Percentiles rank a stretch among this genome's conserved stretches.
These are phyloP conservation scores for Imleria badia DNA, from an alignment of 768 basidiomycete genomes.

Conservation along the genomic window DNA sequence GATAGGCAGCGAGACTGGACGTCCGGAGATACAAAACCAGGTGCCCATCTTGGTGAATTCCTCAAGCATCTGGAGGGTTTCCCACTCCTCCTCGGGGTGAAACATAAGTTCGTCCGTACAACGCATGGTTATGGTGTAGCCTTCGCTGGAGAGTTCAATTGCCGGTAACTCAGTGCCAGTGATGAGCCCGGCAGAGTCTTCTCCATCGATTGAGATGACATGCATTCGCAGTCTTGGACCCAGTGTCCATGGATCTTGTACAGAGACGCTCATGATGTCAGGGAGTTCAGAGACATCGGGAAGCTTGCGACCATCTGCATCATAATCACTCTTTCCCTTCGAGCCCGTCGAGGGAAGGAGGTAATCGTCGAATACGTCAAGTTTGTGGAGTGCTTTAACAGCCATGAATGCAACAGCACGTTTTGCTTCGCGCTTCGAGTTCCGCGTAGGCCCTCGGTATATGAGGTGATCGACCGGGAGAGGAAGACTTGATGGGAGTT, in stretches of 20 bases:
- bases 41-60: slow-evolving; percentile 63
- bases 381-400: slow-evolving; percentile 61
- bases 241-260: slow-evolving; percentile 67
- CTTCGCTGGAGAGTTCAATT: slow-evolving; percentile 42
- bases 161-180: slow-evolving; percentile 59
- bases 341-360: slow-evolving; percentile 67
- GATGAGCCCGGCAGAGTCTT: slow-evolving; percentile 57
- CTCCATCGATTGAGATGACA: slow-evolving; percentile 50
- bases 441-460: slow-evolving; percentile 57
- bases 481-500: slow-evolving; percentile 66
- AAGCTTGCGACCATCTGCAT: slow-evolving; percentile 50
- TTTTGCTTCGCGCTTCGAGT: slow-evolving; percentile 78
- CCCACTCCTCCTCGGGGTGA: slow-evolving; percentile 44
- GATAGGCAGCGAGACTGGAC: slow-evolving; percentile 49
- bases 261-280: slow-evolving; percentile 54
- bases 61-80: slow-evolving; percentile 54
- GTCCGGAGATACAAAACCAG: slow-evolving; percentile 61
- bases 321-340: slow-evolving; percentile 47
- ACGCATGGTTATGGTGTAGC: slow-evolving; percentile 37
- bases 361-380: slow-evolving; percentile 82
- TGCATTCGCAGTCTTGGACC: slow-evolving; percentile 63
- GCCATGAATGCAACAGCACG: slow-evolving; percentile 81
- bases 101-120: slow-evolving; percentile 49
- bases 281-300: slow-evolving; percentile 47
- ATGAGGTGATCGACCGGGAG: slow-evolving; percentile 52